Evolutionary conservation across 441 rosid species (phyloP), one percentile per base, ranked within the genome.

Genomic region (Corymbia citriodora): DNA sequence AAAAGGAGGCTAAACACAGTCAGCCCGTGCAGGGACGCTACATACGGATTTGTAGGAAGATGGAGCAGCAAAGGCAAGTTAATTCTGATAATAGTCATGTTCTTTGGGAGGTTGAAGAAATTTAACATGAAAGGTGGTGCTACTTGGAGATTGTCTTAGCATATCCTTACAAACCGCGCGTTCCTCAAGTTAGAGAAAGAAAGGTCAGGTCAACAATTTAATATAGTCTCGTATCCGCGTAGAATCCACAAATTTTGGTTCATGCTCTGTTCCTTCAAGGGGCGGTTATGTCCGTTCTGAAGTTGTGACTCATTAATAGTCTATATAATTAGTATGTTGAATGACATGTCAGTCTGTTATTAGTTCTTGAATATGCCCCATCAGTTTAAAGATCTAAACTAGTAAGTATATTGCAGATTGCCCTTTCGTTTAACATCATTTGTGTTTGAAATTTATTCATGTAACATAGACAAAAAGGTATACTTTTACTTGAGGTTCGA

Each of bases 101-200:
- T 90, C 68, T 90, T 90, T 55, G 91, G 91, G 53, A 90, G 91
- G 91, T 45, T 90, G 89, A 90, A 90, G 89, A 90, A 90, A 33
- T 90, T 90, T 89, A 19, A 36, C 59, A 90, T 90, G 89, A 70
- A 63, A 54, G 91, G 91, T 9, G 89, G 89, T 40, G n/a, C 55
- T 40, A 87, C 91, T 52, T 90, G 91, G 91, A 72, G 79, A 23
- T 88, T 87, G 50, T 87, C 89, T 27, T 90, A 90, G 52, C n/a
- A 40, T 72, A 72, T 72, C 45, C 48, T 74, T 40, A 74, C 52
- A 40, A 23, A 74, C 33, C 52, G 25, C 50, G 12, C 52, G 8
- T 23, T 79, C 52, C 52, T 40, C 85, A 45, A 79, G 52, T 1
- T 79, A 45, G 52, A 45, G 52, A 23, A 40, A 23, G 52, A 45